Percentiles rank a stretch among this genome's conserved stretches.
These are phyloP conservation scores for Fusarium verrucosum DNA, from an alignment of 2,329 filamentous ascomycete species.

Conservation along the genomic window DNA sequence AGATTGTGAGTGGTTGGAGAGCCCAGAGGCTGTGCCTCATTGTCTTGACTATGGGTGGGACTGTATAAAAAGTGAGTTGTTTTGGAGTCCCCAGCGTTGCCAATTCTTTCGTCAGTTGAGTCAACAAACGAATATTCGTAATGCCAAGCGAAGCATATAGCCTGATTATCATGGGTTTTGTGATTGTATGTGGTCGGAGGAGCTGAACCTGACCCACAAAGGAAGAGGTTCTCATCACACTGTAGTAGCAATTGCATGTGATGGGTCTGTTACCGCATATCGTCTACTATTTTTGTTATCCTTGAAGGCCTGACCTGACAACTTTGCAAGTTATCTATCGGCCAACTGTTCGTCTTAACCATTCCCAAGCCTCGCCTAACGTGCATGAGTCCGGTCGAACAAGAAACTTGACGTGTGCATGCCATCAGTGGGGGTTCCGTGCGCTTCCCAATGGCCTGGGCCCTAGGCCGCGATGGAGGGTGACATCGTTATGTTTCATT, in stretches of 20 bases:
- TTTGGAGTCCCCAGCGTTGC: not conserved
- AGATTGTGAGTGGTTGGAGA: not conserved
- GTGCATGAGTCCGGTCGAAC: conserved; percentile 12
- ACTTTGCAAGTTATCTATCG: not conserved
- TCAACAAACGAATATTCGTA: not conserved
- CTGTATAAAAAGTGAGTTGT: not conserved
- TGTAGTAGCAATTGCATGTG: not conserved
- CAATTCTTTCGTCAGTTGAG: not conserved
- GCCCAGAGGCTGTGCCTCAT: conserved; percentile 4
- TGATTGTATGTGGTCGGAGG: not conserved
- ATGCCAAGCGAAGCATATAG: conserved; percentile 1
- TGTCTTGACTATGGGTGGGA: not conserved
- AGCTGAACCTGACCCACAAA: conserved; percentile 26
- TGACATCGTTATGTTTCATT: conserved; percentile 2
- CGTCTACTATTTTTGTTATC: conserved; percentile 1
- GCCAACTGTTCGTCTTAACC: conserved; percentile 4
- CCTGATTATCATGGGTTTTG: not conserved
- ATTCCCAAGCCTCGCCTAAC: not conserved
- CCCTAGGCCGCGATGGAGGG: not conserved
- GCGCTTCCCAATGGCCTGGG: conserved; percentile 4
- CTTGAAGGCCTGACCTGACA: conserved; percentile 3
- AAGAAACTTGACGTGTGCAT: not conserved
- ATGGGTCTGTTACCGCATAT: not conserved
- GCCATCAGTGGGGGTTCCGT: not conserved
- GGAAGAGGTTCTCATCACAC: not conserved